phyloP scores from a whole-genome alignment of 2,329 filamentous ascomycete genomes.

The Aspergillus pseudoviridinutans region DNA sequence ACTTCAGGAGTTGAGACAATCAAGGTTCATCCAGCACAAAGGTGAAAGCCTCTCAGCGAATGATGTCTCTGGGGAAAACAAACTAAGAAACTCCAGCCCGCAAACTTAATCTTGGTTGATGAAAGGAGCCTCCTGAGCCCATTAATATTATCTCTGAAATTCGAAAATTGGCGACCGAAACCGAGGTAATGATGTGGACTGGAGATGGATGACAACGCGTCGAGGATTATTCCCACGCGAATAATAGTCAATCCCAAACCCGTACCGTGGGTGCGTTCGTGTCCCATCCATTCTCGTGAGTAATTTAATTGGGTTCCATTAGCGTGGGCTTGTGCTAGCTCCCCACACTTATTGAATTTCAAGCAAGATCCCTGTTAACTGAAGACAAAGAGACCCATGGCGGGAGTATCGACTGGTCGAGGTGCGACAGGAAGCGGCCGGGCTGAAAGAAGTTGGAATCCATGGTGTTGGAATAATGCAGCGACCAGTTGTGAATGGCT shows the following conservation, averaged over 20 bases:
- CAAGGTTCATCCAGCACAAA: background rate
- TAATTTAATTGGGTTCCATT: background rate
- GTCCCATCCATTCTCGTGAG: background rate
- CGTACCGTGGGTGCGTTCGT: background rate
- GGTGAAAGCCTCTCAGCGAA: background rate
- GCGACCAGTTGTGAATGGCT: constrained; percentile 1
- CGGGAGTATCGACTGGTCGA: constrained; percentile 6
- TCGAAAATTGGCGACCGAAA: background rate
- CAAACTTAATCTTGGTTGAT: background rate
- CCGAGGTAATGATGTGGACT: background rate
- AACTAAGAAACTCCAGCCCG: background rate
- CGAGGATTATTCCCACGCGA: background rate
- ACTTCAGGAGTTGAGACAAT: background rate
- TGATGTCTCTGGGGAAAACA: background rate
- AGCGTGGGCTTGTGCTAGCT: background rate
- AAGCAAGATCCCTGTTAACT: background rate
- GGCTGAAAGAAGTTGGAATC: background rate
- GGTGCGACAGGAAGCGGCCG: background rate
- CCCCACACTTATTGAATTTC: background rate
- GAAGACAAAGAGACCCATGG: background rate
- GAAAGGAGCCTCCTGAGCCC: background rate
- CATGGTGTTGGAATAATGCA: background rate
- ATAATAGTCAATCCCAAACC: background rate
- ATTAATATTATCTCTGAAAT: background rate
- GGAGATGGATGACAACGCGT: background rate